phyloP scores from a whole-genome alignment of 257 asterid species.

The Solanum piurae region DNA sequence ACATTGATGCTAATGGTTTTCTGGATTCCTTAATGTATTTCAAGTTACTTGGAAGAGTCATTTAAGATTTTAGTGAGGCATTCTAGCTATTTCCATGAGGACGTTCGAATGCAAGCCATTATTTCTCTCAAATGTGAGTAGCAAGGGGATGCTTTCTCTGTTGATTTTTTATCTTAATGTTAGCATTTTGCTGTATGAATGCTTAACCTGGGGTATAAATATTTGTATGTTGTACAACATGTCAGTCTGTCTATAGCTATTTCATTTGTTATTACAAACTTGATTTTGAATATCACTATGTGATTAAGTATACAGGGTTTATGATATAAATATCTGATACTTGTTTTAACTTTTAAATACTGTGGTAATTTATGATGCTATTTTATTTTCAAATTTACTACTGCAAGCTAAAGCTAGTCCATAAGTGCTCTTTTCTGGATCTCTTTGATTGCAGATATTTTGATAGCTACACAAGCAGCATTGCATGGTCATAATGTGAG shows the following conservation, averaged over 20 bases:
- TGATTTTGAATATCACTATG: neutral
- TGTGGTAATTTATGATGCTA: neutral
- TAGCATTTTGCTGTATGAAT: neutral
- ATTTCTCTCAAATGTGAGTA: conserved; percentile 77
- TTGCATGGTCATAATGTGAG: conserved; percentile 78
- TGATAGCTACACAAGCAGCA: conserved; percentile 61
- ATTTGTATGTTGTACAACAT: neutral
- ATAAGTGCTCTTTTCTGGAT: neutral
- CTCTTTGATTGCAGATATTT: conserved; percentile 47
- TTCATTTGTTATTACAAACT: neutral
- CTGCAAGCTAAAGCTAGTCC: neutral
- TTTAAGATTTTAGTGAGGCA: conserved; percentile 74
- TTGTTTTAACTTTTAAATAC: neutral
- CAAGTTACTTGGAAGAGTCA: conserved; percentile 89
- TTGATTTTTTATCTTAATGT: neutral
- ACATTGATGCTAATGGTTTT: neutral
- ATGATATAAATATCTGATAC: neutral
- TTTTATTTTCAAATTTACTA: neutral
- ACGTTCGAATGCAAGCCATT: conserved; percentile 94
- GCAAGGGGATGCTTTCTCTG: neutral
- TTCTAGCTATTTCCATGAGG: conserved; percentile 87
- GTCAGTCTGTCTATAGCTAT: neutral
- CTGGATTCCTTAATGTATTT: conserved; percentile 38
- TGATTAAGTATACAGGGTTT: neutral
- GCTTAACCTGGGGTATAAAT: neutral